Conservation (phyloP, 75 land plant species). For the Sequoiadendron giganteum region DNA sequence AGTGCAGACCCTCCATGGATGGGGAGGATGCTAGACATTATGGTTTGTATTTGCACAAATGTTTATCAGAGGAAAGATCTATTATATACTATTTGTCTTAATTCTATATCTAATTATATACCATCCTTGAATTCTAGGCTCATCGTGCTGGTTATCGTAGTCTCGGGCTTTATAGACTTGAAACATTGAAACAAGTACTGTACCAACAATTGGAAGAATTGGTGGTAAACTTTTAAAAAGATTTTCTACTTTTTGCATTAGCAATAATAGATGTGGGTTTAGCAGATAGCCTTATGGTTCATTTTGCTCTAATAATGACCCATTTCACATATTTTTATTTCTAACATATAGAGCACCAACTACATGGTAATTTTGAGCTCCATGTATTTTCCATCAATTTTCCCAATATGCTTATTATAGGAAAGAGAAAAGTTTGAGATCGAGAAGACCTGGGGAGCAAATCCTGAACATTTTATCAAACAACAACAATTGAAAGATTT, state of each 20-base stretch:
- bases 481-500: slow-evolving; percentile 1
- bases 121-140: slow-evolving; percentile 1
- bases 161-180: background rate
- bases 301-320: background rate
- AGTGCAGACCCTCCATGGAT: slow-evolving; percentile 13
- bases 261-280: background rate
- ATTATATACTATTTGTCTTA: background rate
- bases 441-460: slow-evolving; percentile 3
- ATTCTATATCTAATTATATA: background rate
- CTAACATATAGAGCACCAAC: background rate
- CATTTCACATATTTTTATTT: background rate
- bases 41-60: slow-evolving; percentile 11
- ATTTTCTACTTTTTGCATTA: background rate
- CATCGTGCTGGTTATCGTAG: slow-evolving; percentile 8
- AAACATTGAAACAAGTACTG: background rate
- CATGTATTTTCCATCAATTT: background rate
- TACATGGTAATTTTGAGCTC: background rate
- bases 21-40: slow-evolving; percentile 8
- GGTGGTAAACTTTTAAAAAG: background rate
- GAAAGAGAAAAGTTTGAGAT: background rate
- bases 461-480: background rate
- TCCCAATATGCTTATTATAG: background rate
- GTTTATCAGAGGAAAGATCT: background rate
- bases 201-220: background rate
- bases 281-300: background rate